These are phyloP conservation scores for Arachnopeziza araneosa DNA, from an alignment of 2,329 filamentous ascomycete species.

Conservation along the genomic window DNA sequence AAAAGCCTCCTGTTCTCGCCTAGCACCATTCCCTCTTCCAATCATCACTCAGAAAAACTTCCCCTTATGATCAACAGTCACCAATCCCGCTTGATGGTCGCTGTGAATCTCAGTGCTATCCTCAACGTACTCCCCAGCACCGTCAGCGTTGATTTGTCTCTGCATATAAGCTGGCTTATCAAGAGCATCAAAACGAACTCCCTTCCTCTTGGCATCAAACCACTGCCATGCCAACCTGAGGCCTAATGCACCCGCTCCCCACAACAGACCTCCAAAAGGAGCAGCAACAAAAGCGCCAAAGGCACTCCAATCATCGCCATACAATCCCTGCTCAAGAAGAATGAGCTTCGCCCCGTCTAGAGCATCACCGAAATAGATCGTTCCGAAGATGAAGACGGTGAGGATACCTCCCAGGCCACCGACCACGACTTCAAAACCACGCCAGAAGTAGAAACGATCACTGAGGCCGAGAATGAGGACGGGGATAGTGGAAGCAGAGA, in stretches of 20 bases:
- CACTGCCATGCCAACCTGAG: slow-evolving; percentile 47
- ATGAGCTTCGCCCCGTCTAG: slow-evolving; percentile 60
- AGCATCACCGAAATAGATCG: slow-evolving; percentile 69
- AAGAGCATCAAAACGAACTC: slow-evolving; percentile 60
- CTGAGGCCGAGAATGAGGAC: slow-evolving; percentile 68
- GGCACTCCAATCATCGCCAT: slow-evolving; percentile 71
- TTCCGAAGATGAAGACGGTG: slow-evolving; percentile 75
- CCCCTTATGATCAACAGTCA: slow-evolving; percentile 28
- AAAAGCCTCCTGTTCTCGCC: not conserved
- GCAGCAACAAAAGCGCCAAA: slow-evolving; percentile 81
- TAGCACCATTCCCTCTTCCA: not conserved
- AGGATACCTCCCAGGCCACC: slow-evolving; percentile 73
- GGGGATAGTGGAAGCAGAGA: slow-evolving; percentile 71
- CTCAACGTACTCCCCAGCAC: slow-evolving; percentile 28
- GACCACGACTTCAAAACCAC: slow-evolving; percentile 73
- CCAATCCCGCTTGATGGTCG: slow-evolving; percentile 16
- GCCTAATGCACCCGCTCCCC: slow-evolving; percentile 58
- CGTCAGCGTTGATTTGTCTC: slow-evolving; percentile 11
- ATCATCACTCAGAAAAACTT: slow-evolving; percentile 26
- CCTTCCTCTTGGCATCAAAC: slow-evolving; percentile 49
- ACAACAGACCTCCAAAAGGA: slow-evolving; percentile 68
- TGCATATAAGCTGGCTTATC: slow-evolving; percentile 43
- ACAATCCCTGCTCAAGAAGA: slow-evolving; percentile 67
- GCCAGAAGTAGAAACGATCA: slow-evolving; percentile 65
- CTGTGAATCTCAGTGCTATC: slow-evolving; percentile 17